These are phyloP conservation scores for Picea glauca DNA, from an alignment of 75 land plant species.

Conservation along the genomic window DNA sequence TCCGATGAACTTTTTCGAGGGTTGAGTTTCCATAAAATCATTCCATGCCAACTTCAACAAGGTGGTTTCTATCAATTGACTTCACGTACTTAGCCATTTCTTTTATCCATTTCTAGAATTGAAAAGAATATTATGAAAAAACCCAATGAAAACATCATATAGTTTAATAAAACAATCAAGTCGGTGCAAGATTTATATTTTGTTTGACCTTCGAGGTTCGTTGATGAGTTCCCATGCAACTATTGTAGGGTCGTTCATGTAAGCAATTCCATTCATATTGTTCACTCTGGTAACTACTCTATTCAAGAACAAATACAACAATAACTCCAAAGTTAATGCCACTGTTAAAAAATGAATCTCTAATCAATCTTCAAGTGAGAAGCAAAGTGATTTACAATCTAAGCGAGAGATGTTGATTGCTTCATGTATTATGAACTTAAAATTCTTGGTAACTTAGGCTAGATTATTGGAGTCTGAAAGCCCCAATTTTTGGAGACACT, in stretches of 20 bases:
- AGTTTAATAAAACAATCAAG: no score
- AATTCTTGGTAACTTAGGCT: no score
- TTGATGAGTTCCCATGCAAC: conserved; percentile 91
- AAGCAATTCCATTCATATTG: conserved; percentile 58
- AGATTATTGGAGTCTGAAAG: no score
- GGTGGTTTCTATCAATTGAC: conserved; percentile 78
- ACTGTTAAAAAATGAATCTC: no score
- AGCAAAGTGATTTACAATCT: no score
- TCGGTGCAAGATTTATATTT: no score
- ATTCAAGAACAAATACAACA: conserved; percentile 17
- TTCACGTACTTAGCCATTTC: conserved; percentile 86
- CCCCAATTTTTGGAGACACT: no score
- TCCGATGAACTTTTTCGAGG: not conserved
- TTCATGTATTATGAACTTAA: no score
- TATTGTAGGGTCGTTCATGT: conserved; percentile 73
- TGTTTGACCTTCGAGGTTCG: conserved; percentile 67
- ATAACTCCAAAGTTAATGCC: no score
- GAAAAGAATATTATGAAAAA: not conserved
- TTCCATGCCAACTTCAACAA: conserved; percentile 85
- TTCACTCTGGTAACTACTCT: conserved; percentile 57
- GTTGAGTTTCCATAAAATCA: conserved; percentile 66
- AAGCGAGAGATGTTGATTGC: no score
- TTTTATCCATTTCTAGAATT: conserved; percentile 61
- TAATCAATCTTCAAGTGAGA: no score
- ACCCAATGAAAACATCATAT: no score